Conservation (phyloP, 495 filamentous ascomycete genomes). For the Penicillium silybi region DNA sequence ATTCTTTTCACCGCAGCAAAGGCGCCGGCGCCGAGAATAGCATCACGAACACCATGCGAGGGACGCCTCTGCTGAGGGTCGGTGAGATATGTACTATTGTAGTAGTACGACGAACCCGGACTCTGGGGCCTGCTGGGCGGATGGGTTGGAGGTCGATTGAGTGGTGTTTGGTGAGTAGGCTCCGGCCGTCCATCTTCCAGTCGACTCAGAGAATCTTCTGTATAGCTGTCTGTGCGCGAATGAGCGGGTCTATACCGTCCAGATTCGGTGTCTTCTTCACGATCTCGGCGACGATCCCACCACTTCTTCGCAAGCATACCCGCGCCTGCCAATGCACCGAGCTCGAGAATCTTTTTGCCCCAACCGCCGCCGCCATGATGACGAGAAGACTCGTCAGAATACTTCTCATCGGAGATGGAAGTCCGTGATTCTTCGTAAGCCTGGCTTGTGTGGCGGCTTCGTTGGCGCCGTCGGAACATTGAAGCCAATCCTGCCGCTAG, state of each 20-base stretch:
- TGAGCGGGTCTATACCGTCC: conserved; percentile 45
- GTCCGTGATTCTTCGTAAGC: conserved; percentile 41
- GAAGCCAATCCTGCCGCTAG: conserved; percentile 60
- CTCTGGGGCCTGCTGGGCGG: conserved; percentile 40
- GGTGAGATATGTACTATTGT: conserved; percentile 41
- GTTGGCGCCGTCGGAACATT: conserved; percentile 47
- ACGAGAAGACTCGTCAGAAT: conserved; percentile 44
- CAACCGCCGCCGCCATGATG: conserved; percentile 37
- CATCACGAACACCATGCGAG: conserved; percentile 55
- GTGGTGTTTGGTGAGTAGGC: conserved; percentile 37
- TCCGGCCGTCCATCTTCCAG: conserved; percentile 41
- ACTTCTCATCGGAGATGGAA: conserved; percentile 61
- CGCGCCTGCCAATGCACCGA: conserved; percentile 63
- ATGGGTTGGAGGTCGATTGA: conserved; percentile 39
- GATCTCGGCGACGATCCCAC: conserved; percentile 54
- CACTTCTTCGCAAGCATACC: conserved; percentile 61
- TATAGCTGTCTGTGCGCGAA: conserved; percentile 38
- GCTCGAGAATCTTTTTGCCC: conserved; percentile 61
- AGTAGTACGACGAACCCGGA: conserved; percentile 43
- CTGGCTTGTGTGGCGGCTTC: conserved; percentile 30
- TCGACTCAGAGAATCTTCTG: conserved; percentile 40
- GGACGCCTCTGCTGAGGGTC: conserved; percentile 33
- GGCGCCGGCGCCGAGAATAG: conserved; percentile 63
- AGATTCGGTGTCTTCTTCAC: conserved; percentile 55
- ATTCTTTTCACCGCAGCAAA: conserved; percentile 61